phyloP scores from a whole-genome alignment of 306 rosid genomes.

The Cicer arietinum region DNA sequence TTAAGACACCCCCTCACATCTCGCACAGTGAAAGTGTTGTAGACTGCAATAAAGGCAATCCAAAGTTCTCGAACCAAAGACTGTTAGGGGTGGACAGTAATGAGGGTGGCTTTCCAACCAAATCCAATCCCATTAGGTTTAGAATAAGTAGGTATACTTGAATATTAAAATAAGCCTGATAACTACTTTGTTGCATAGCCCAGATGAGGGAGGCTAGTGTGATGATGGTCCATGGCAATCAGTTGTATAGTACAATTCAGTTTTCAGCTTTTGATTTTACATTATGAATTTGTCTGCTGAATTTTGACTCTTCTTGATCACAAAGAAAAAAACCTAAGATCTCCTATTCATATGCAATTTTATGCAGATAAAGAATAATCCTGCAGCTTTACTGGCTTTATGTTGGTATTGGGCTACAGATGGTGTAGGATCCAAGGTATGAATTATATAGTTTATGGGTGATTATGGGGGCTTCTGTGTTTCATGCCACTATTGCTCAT shows the following conservation, averaged over 20 bases:
- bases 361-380: slow-evolving; percentile 52
- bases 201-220: too few species aligned
- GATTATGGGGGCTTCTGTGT: slow-evolving; percentile 10
- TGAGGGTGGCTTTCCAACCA: neutral
- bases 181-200: neutral
- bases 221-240: neutral
- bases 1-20: neutral
- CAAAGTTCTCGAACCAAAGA: neutral
- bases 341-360: slow-evolving; percentile 9
- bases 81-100: neutral
- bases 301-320: slow-evolving; percentile 31
- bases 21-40: neutral
- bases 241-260: neutral
- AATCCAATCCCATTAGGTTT: slow-evolving; percentile 1
- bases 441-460: slow-evolving; percentile 37
- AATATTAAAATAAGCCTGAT: slow-evolving; percentile 10
- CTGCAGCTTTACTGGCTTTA: slow-evolving; percentile 93
- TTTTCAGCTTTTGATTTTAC: slow-evolving; percentile 13
- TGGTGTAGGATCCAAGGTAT: slow-evolving; percentile 94
- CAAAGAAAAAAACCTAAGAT: neutral
- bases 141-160: slow-evolving; percentile 12
- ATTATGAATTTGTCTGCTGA: neutral
- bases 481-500: slow-evolving; percentile 36
- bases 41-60: neutral
- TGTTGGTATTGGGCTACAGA: slow-evolving; percentile 99